A percentile compares a stretch with the other conserved stretches of the same genome.
phyloP scores from a whole-genome alignment of 2,329 filamentous ascomycete genomes.

The Calonectria leucothoes region DNA sequence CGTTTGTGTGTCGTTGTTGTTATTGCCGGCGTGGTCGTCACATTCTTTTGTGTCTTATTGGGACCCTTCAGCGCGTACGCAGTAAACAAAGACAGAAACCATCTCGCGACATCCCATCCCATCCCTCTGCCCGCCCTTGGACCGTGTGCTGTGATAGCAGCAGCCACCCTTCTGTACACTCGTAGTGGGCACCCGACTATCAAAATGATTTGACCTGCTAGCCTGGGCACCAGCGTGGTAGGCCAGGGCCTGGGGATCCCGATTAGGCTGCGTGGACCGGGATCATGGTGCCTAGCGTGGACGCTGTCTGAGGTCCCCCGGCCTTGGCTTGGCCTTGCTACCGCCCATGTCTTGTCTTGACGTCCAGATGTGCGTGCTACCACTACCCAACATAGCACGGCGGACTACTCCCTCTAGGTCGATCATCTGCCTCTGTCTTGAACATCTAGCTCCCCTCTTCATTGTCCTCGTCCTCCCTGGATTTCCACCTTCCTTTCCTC shows the following conservation, averaged over 20 bases:
- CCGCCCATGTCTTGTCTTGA: background rate
- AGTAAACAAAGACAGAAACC: background rate
- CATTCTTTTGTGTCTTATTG: background rate
- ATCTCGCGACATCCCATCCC: background rate
- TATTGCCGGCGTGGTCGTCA: background rate
- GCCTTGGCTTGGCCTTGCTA: background rate
- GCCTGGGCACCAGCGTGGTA: background rate
- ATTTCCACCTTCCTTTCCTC: constrained; percentile 24
- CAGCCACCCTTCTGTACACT: background rate
- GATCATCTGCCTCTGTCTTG: constrained; percentile 4
- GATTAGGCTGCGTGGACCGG: constrained; percentile 8
- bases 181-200: background rate
- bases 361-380: background rate
- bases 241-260: background rate
- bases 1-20: background rate
- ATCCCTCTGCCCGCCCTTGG: background rate
- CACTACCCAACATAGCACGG: background rate
- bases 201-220: constrained; percentile 3
- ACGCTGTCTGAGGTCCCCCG: background rate
- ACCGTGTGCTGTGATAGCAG: background rate
- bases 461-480: constrained; percentile 16
- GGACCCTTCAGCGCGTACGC: background rate
- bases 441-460: constrained; percentile 28
- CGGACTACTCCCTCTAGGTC: background rate
- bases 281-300: background rate